Base-by-base conservation (phyloP, 2,329 filamentous ascomycete species). In the Talaromyces sp. region DNA sequence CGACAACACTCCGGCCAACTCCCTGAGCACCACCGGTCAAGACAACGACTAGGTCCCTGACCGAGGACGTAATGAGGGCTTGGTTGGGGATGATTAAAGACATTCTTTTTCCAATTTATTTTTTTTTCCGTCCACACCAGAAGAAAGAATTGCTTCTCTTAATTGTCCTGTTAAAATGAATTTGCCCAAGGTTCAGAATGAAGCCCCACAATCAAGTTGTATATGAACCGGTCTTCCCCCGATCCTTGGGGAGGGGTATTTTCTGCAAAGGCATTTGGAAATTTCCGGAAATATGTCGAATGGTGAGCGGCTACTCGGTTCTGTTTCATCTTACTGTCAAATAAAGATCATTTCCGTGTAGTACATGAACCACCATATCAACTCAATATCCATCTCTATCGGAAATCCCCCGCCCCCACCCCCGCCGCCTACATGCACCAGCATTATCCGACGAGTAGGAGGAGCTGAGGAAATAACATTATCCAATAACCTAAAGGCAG, bases 11-110 rank as follows among this genome's bases (percentile, higher is more conserved):
- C 22, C 66, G 65, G 8, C 69, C 69, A 17, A 71, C 65, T 3
- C 69, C 69, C 22, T 65, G 80, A 4, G 77, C 78, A 36, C 77
- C 78, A 63, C 78, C 78, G 3, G 78, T 80, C 17, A 81, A 72
- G 63, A 81, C 74, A 57, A 80, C 74, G n/a, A 79, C 68, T 70
- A 79, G 79, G 71, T 71, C 75, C 69, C 63, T 60, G 32, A 71
- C 61, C 8, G 59, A 54, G 30, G 58, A 15, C 25, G 49, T 32
- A 10, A 67, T 70, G 11, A 68, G 36, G 3, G 62, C 56, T 25
- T 59, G 51, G 22, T 67, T 57, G 17, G 67, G 56, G 5, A 57
- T 56, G 44, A 68, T 36, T 28, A 64, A 64, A 36, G 65, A 51
- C 66, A 67, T 68, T 39, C 17, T 39, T 10, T 19, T 10, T 42